Conservation (phyloP, 352 stramenopile genomes). For the Peronospora destructor region DNA sequence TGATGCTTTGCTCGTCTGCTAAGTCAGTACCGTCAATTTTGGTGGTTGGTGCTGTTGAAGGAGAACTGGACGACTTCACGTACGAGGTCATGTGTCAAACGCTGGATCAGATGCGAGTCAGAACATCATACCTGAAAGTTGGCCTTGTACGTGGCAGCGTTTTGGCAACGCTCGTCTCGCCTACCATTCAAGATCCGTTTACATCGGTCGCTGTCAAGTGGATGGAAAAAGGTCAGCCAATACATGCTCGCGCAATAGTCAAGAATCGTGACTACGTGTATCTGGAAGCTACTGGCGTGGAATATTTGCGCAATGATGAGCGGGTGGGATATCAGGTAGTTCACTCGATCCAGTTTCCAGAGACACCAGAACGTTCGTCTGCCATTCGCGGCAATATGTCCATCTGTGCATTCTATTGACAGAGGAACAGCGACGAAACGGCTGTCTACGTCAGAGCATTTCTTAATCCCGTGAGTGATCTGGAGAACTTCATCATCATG, state of each 20-base stretch:
- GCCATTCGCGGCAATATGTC: constrained; percentile 30
- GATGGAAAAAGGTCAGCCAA: constrained; percentile 30
- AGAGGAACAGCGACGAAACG: constrained; percentile 26
- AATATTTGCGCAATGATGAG: constrained; percentile 43
- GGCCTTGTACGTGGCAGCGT: constrained; percentile 31
- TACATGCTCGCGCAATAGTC: constrained; percentile 27
- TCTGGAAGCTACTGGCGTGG: constrained; percentile 38
- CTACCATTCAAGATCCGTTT: constrained; percentile 33
- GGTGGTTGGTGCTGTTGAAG: constrained; percentile 29
- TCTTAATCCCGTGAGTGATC: constrained; percentile 21
- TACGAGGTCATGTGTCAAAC: constrained; percentile 28
- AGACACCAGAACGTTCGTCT: constrained; percentile 19
- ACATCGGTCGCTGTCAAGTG: constrained; percentile 39
- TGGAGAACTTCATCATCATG: constrained; percentile 36
- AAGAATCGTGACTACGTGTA: constrained; percentile 54
- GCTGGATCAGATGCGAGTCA: constrained; percentile 34
- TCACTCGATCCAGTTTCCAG: constrained; percentile 51
- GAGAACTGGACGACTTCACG: constrained; percentile 36
- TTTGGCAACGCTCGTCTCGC: constrained; percentile 29
- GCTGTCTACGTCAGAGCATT: constrained; percentile 32
- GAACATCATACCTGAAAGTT: constrained; percentile 39
- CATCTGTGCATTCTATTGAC: constrained; percentile 30
- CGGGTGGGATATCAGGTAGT: constrained; percentile 49
- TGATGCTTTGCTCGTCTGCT: constrained; percentile 10
- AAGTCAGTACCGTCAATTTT: constrained; percentile 17